Evolutionary conservation across 129 eudicot species (phyloP).

Genomic region (Flaveria linearis): DNA sequence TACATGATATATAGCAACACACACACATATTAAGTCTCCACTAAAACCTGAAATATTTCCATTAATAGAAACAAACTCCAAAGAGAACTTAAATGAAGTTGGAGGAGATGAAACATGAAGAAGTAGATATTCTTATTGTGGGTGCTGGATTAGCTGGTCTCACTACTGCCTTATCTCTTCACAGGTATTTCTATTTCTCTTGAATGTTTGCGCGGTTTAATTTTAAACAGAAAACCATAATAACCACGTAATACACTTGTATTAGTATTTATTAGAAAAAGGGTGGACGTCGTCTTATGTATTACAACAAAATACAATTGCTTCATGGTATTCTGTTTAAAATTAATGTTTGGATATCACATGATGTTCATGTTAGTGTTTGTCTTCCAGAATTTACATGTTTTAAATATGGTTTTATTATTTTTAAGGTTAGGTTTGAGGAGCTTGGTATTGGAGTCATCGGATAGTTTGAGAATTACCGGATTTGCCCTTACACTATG

Average conservation of each 20-base stretch:
- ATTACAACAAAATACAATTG: no score
- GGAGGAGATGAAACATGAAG: slow-evolving; percentile 23
- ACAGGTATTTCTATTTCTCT: slow-evolving; percentile 42
- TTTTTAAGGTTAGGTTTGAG: slow-evolving; percentile 58
- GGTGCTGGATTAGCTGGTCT: slow-evolving; percentile 86
- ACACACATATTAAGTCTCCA: neutral
- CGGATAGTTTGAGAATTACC: slow-evolving; percentile 54
- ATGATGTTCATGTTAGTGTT: neutral
- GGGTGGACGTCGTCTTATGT: no score
- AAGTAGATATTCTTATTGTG: slow-evolving; percentile 63
- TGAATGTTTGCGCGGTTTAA: no score
- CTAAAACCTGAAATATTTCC: neutral
- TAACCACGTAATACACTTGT: neutral
- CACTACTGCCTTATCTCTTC: slow-evolving; percentile 64
- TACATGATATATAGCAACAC: neutral
- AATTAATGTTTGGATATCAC: neutral
- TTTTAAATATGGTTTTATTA: neutral
- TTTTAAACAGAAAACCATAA: no score
- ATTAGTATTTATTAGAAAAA: no score
- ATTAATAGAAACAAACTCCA: neutral
- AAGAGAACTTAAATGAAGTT: neutral
- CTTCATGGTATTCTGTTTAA: no score
- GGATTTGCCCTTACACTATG: slow-evolving; percentile 73
- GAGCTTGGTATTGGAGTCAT: slow-evolving; percentile 81
- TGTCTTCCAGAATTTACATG: neutral